Percentiles rank a stretch among this genome's conserved stretches.
These are phyloP conservation scores for Scleroderma citrinum DNA, from an alignment of 768 basidiomycete species.

Conservation along the genomic window DNA sequence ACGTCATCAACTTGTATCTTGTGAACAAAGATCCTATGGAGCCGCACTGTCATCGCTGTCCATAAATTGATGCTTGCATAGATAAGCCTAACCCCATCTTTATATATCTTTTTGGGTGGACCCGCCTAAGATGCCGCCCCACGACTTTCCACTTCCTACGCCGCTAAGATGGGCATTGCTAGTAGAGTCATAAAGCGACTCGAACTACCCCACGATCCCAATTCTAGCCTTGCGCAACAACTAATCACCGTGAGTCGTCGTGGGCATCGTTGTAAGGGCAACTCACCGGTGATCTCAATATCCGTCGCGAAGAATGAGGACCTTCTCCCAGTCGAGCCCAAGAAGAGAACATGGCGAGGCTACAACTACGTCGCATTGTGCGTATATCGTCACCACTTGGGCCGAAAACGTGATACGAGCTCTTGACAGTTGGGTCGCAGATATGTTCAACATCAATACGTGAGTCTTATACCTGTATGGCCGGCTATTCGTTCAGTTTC, in stretches of 20 bases:
- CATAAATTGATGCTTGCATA: too few relatives aligned
- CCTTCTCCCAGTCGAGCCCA: constrained; percentile 57
- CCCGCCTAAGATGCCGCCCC: background rate
- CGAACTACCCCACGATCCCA: constrained; percentile 51
- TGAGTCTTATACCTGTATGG: constrained; percentile 28
- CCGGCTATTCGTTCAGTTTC: constrained; percentile 1
- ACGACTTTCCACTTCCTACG: background rate
- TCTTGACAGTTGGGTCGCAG: constrained; percentile 65
- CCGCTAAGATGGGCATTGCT: constrained; percentile 17
- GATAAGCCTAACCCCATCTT: too few relatives aligned
- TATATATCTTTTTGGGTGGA: too few relatives aligned
- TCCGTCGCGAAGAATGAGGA: constrained; percentile 54
- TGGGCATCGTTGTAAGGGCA: constrained; percentile 2
- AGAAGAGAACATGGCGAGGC: constrained; percentile 59
- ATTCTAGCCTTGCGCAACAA: constrained; percentile 47
- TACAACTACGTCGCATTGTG: constrained; percentile 67
- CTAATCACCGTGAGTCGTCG: constrained; percentile 47
- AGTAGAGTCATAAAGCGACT: constrained; percentile 26
- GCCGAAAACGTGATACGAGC: constrained; percentile 1
- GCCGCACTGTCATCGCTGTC: too few relatives aligned
- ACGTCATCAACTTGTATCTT: too few relatives aligned
- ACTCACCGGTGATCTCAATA: constrained; percentile 6
- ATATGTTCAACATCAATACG: constrained; percentile 77
- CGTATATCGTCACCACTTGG: constrained; percentile 11
- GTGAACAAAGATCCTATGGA: too few relatives aligned